These are phyloP conservation scores for Suillus clintonianus DNA, from an alignment of 768 basidiomycete genomes.

Conservation along the genomic window DNA sequence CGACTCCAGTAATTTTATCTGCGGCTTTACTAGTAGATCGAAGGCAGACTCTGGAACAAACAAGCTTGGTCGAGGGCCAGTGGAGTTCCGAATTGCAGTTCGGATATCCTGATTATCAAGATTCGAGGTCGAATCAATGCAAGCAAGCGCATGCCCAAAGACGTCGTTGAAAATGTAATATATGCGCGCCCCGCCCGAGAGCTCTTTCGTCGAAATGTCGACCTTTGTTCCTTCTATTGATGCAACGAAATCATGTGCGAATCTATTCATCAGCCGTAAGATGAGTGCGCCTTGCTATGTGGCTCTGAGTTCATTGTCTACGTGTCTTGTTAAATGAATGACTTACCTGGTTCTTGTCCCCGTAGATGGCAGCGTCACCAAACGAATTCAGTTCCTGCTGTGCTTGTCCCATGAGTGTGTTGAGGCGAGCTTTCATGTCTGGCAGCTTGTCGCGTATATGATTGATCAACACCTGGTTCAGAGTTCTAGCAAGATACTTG, in stretches of 20 bases:
- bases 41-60: conserved; percentile 98
- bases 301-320: conserved; percentile 12
- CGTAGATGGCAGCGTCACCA: conserved; percentile 89
- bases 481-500: conserved; percentile 86
- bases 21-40: conserved; percentile 94
- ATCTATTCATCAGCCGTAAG: conserved; percentile 97
- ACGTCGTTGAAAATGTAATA: conserved; percentile 99
- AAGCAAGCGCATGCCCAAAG: conserved; percentile 88
- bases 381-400: conserved; percentile 98
- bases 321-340: conserved; percentile 14
- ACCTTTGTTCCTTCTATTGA: conserved; percentile 97
- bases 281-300: conserved; percentile 81
- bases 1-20: conserved; percentile 93
- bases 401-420: conserved; percentile 98
- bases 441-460: conserved; percentile 99
- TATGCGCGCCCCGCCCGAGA: conserved; percentile 96
- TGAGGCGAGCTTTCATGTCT: conserved; percentile 98
- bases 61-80: conserved; percentile 92
- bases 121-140: conserved; percentile 88
- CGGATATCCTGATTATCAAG: conserved; percentile 94
- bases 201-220: conserved; percentile 96
- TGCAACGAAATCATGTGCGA: conserved; percentile 94
- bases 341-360: conserved; percentile 80
- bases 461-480: conserved; percentile 95
- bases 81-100: conserved; percentile 97